Percentiles rank a stretch among this genome's conserved stretches.
Conservation (phyloP, 345 rosid species). For the Rhizophora apiculata region DNA sequence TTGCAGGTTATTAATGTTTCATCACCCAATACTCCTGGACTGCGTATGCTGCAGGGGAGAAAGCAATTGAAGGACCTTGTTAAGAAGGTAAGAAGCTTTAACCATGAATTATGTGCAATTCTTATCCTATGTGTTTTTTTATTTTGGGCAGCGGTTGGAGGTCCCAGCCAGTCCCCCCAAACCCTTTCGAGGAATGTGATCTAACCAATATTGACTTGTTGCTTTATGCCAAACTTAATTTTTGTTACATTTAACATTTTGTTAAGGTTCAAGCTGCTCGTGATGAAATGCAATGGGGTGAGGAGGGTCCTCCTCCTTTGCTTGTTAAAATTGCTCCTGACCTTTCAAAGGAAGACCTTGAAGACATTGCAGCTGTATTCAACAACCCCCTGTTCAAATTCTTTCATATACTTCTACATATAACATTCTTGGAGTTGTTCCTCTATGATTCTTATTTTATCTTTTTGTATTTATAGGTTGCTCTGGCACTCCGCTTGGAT, state of each 20-base stretch:
- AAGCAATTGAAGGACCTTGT: slow-evolving; percentile 92
- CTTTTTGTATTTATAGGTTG: slow-evolving; percentile 56
- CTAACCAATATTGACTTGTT: background rate
- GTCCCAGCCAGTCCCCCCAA: too few relatives aligned
- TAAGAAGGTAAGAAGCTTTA: slow-evolving; percentile 56
- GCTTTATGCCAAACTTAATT: background rate
- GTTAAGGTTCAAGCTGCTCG: slow-evolving; percentile 93
- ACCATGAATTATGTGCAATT: background rate
- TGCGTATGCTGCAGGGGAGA: slow-evolving; percentile 96
- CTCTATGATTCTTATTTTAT: background rate
- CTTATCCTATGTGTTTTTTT: too few relatives aligned
- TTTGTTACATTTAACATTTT: slow-evolving; percentile 8
- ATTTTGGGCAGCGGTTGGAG: too few relatives aligned
- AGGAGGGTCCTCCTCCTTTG: slow-evolving; percentile 96
- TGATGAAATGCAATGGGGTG: slow-evolving; percentile 99
- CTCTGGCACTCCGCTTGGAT: slow-evolving; percentile 91
- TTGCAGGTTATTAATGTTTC: slow-evolving; percentile 90
- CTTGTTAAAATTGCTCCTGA: slow-evolving; percentile 98
- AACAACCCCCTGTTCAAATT: slow-evolving; percentile 8
- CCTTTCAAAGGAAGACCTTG: slow-evolving; percentile 89
- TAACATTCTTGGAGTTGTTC: slow-evolving; percentile 29
- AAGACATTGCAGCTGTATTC: slow-evolving; percentile 94
- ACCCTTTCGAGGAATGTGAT: too few relatives aligned
- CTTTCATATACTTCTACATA: background rate
- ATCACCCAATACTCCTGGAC: slow-evolving; percentile 93